Evolutionary conservation across 768 basidiomycete species (phyloP), one percentile per base, ranked within the genome.

Genomic region (Suillus alpinus): DNA sequence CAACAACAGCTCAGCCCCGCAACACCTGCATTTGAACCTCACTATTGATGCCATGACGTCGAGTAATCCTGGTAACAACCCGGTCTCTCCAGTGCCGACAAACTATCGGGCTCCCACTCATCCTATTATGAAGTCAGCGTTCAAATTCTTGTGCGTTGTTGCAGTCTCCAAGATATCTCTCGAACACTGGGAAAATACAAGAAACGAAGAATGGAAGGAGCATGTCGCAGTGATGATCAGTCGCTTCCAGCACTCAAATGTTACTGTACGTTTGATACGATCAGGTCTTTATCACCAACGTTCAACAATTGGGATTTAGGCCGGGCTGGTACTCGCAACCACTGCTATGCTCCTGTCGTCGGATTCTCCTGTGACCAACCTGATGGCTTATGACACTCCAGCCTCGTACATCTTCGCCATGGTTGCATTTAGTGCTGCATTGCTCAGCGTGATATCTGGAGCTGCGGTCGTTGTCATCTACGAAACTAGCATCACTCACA

Each of bases 371-470:
- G 2, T 55, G 10, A 12, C 23, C 18, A 1, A 6, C 13, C 39
- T 55, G 36, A 39, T 55, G 53, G 23, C 9, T 16, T 39, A 26
- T 26, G 3, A 18, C 36, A 18, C 16, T 39, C 8, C 36, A 55
- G 20, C 23, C 16, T 55, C 53, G 9, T 55, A 55, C 9, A 26
- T 39, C 14, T 16, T 55, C 16, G 23, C 23, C 23, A 12, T 55
- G 3, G 16, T 26, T 18, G 23, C 53, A 29, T 55, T 55, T 29
- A 37, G 37, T 10, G 23, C 37, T 16, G 53, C 53, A 23, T 29
- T 55, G 23, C 37, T 55, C 13, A 39, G 53, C 18, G 53, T 55
- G 16, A 55, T 55, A 55, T 39, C 53, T 9, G 53, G 53, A 55
- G 53, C 53, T 12, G 53, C 53, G 4, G 23, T 55, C 23, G 16